Evolutionary conservation across 495 filamentous ascomycete species (phyloP), one percentile per base, ranked within the genome.

Genomic region (Tuber melanosporum): DNA sequence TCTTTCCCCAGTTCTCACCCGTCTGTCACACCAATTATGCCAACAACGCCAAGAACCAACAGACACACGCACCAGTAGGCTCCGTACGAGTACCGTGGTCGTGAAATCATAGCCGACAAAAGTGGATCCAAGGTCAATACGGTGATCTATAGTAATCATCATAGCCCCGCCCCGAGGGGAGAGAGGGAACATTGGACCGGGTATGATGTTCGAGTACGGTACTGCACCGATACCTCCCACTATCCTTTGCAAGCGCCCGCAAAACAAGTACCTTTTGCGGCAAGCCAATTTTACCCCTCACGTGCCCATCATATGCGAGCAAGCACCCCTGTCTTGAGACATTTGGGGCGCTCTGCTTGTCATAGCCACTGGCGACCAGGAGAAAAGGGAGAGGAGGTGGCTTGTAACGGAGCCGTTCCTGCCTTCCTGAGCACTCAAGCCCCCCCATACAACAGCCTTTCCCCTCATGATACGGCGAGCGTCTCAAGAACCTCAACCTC

Each of bases 241-340:
- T 26, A 17, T 6, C 14, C 12, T 26, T 8, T 36, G 14, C 17
- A 66, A 66, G 57, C 26, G 57, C 57, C 57, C 57, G 57, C 26
- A 14, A 66, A 66, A 66, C 12, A 66, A 66, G 57, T 66, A 66
- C 57, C 57, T 17, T 66, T 66, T 36, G 14, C 3, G 57, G 26
- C 26, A 66, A 66, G 14, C 26, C 26, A 66, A 66, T 36, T 36
- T 66, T 36, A 36, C 26, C 57, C 57, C 57, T 66, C 57, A 66
- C 57, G 57, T 66, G 57, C 57, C 57, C 70, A 32, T 66, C 45
- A 75, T 39, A 44, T 73, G 75, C 78, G 41, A 74, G 69, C 44
- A 78, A 79, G 72, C 73, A 78, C 72, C 76, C 75, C 72, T 75
- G 75, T 17, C 15, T 12, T 14, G 57, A 66, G 57, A 66, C 12